These are phyloP conservation scores for Byssochlamys sp. DNA, from an alignment of 2,329 filamentous ascomycete species.

Conservation along the genomic window DNA sequence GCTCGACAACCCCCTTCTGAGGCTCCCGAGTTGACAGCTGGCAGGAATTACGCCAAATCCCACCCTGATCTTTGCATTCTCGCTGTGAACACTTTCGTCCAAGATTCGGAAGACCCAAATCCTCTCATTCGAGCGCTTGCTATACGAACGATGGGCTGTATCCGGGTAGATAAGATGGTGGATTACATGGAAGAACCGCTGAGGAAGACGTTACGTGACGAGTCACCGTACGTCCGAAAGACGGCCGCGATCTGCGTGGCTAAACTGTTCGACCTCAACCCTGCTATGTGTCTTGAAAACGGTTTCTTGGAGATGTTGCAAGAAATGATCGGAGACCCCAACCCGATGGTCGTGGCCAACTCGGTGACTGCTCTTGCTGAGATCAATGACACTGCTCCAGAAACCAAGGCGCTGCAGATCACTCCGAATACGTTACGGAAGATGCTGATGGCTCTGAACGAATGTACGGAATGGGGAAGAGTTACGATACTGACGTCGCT, in stretches of 20 bases:
- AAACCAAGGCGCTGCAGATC: constrained; percentile 77
- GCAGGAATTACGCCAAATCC: constrained; percentile 97
- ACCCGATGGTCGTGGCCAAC: constrained; percentile 98
- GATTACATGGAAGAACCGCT: constrained; percentile 99
- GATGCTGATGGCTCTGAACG: constrained; percentile 88
- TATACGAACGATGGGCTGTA: constrained; percentile 97
- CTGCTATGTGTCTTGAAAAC: constrained; percentile 85
- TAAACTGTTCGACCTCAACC: constrained; percentile 93
- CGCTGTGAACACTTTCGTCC: constrained; percentile 96
- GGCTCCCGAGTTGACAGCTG: neutral
- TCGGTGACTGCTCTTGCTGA: constrained; percentile 88
- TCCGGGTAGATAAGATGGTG: constrained; percentile 97
- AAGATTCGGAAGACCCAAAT: constrained; percentile 97
- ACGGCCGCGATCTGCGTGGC: constrained; percentile 96
- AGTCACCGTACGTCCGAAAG: constrained; percentile 96
- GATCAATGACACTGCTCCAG: constrained; percentile 80
- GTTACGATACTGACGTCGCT: constrained; percentile 86
- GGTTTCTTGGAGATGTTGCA: constrained; percentile 89
- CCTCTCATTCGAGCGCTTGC: constrained; percentile 88
- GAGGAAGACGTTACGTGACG: constrained; percentile 88
- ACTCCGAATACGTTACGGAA: constrained; percentile 81
- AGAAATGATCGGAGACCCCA: constrained; percentile 92
- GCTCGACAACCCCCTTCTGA: neutral
- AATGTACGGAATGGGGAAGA: constrained; percentile 96
- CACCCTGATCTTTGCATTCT: constrained; percentile 97